Evolutionary conservation across 148 eudicot species (phyloP).

Genomic region (Silene conica): DNA sequence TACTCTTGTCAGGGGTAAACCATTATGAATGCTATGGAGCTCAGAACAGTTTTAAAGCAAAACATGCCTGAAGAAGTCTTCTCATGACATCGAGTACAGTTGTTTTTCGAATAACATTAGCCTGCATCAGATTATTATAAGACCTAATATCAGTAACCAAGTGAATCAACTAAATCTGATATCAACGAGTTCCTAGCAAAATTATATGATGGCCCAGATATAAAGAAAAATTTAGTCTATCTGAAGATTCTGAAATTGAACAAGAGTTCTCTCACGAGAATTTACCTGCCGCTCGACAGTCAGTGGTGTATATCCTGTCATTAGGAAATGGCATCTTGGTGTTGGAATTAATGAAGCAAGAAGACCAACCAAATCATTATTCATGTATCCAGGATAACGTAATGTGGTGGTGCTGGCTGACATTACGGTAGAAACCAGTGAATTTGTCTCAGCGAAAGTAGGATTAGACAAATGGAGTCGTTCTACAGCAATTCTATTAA

Average conservation of each 20-base stretch:
- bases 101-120: conserved; percentile 92
- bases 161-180: background rate
- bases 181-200: background rate
- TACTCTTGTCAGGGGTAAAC: conserved; percentile 22
- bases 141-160: conserved; percentile 14
- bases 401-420: conserved; percentile 98
- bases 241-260: background rate
- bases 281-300: conserved; percentile 97
- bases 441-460: conserved; percentile 93
- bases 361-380: conserved; percentile 98
- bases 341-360: conserved; percentile 99
- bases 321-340: conserved; percentile 97
- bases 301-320: conserved; percentile 99
- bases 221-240: background rate
- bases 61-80: conserved; percentile 94
- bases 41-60: conserved; percentile 6
- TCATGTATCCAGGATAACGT: conserved; percentile 99
- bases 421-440: conserved; percentile 97
- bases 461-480: conserved; percentile 91
- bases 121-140: conserved; percentile 45
- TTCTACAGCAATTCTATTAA: conserved; percentile 96
- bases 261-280: background rate
- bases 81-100: conserved; percentile 98
- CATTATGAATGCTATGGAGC: conserved; percentile 1
- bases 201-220: background rate